Base-by-base conservation (phyloP, 805 yeast genomes). In the Clavispora vitiphila region DNA sequence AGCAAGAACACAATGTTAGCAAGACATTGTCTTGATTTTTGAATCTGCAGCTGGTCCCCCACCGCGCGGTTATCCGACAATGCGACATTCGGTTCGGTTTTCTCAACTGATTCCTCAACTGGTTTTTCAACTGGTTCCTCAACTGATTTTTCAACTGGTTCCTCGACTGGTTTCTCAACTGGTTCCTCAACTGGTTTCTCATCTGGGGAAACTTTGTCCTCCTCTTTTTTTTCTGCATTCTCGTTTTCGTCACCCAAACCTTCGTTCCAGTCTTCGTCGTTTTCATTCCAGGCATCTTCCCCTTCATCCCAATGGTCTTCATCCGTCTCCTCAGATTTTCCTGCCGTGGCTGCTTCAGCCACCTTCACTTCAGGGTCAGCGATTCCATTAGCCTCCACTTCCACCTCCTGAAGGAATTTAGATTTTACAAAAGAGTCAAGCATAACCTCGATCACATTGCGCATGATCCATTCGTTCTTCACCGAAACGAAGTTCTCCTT, bases 381-480 rank as follows among this genome's bases (percentile, higher is more conserved):
- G n/a, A n/a, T n/a, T n/a, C n/a, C n/a, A n/a, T n/a, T 21, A 5
- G 5, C 8, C 22, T 21, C 7, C 22, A 5, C 22, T 21, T 21
- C 22, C 22, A 21, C 22, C 5, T 5, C 22, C 8, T 5, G 8
- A 21, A 21, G 5, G 5, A 5, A 5, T 8, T 21, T 8, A 21
- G 22, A 21, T 5, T 5, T 21, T 8, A 21, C 22, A 12, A 24
- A 8, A 24, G 32, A 29, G n/a, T 29, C n/a, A 16, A 29, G 11
- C 19, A 29, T 29, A 1, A 5, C 32, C 2, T 5, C 20, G 10
- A 29, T 29, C 11, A 29, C 19, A 29, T 8, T 16, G 19, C 9
- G 12, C 20, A 10, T 24, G 10, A 66, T 45, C 72, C 71, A 67
- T 4, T 51, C 39, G 40, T 62, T 63, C 46, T 69, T 69, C n/a